Evolutionary conservation across 108 stramenopile genomes (phyloP), one percentile per base, ranked within the genome.

Genomic region (Nitzschia sp.): DNA sequence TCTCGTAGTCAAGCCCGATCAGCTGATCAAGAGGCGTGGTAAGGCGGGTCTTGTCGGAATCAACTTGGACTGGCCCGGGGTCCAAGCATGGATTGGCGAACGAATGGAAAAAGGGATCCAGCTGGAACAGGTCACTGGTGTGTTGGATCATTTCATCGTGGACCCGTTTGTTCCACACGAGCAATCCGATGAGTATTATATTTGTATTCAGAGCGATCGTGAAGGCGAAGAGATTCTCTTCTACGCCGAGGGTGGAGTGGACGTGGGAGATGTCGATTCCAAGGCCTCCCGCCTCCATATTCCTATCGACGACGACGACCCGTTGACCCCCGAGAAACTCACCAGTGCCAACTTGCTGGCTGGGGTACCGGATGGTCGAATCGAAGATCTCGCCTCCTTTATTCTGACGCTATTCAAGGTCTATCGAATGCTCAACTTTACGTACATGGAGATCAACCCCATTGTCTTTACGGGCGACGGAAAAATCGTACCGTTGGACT

Each of bases 1-100:
- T 19, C 66, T 96, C 15, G 96, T 96, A 11, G 96, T 92, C 53
- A 96, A 96, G 74, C 96, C 96, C 16, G 96, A 96, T 78, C 92
- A 94, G 80, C 75, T 96, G 44, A 96, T 96, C 76, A 96, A 96
- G 74, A 71, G 96, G 44, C 73, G 96, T 23, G 96, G 96, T 33
- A 96, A 96, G 72, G 91, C 90, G 0, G 96, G 96, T 23, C 80
- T 96, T n/a, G 85, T 96, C 0, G 89, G 85, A 3, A 78, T 96
- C 33, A 92, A 95, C 68, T 78, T 92, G 45, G 79, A 69, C 28
- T 93, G 82, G 69, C 30, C 57, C 23, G 83, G 85, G 61, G 90
- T 90, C 22, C 61, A 87, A 50, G 82, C 55, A 19, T 96, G 96
- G 96, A 82, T 95, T 41, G 34, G 56, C 16, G 80, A 83, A 55